Evolutionary conservation across 2,329 filamentous ascomycete species (phyloP).

Genomic region (Pseudopithomyces chartarum): DNA sequence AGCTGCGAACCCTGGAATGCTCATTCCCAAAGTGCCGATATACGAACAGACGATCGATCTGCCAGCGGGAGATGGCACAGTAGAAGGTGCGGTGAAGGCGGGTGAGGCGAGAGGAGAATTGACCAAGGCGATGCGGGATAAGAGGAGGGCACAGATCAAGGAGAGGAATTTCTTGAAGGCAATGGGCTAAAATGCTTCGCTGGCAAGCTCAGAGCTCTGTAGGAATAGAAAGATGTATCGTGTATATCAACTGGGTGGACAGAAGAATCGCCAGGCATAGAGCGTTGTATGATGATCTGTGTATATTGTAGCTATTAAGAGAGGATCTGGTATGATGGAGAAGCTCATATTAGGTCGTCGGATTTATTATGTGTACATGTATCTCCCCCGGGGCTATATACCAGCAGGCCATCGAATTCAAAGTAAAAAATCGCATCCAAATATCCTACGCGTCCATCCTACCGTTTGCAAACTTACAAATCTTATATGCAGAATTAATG

Average conservation of each 20-base stretch:
- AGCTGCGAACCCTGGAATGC: conserved; percentile 67
- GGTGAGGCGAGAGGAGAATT: conserved; percentile 63
- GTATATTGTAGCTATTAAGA: conserved; percentile 1
- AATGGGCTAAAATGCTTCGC: conserved; percentile 58
- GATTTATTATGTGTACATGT: background rate
- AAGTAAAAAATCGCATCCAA: background rate
- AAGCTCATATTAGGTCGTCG: background rate
- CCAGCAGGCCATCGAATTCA: background rate
- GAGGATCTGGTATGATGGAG: background rate
- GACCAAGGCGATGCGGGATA: conserved; percentile 72
- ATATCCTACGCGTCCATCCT: background rate
- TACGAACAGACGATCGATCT: conserved; percentile 81
- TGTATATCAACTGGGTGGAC: background rate
- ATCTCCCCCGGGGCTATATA: background rate
- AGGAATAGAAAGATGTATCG: background rate
- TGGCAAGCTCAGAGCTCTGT: background rate
- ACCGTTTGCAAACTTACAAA: background rate
- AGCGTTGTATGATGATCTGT: conserved; percentile 1
- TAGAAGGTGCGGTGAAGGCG: conserved; percentile 53
- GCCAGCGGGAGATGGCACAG: conserved; percentile 57
- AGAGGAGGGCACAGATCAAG: conserved; percentile 78
- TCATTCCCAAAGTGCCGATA: conserved; percentile 69
- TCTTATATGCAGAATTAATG: background rate
- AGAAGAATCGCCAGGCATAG: background rate
- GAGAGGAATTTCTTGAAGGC: conserved; percentile 84